Conservation (phyloP, 352 stramenopile species). For the Pythium rhizo-oryzae region DNA sequence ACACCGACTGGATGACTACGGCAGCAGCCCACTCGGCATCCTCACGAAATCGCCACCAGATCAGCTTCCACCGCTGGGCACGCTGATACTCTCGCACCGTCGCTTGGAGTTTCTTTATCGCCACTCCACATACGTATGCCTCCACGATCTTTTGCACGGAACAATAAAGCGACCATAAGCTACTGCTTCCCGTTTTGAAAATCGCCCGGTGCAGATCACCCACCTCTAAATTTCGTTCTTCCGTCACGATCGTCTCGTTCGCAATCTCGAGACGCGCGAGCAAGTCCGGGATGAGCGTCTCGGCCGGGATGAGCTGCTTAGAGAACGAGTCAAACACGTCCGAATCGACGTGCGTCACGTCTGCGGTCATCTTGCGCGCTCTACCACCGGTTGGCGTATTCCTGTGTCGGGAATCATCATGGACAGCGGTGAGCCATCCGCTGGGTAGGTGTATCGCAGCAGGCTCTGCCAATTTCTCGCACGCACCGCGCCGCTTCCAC, state of each 20-base stretch:
- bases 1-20: conserved; percentile 48
- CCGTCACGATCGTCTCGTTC: conserved; percentile 41
- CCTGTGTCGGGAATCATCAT: too few relatives aligned
- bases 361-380: conserved; percentile 13
- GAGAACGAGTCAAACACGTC: conserved; percentile 70
- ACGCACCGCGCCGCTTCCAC: conserved; percentile 44
- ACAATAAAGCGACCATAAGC: neutral
- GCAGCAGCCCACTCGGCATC: conserved; percentile 43
- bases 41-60: conserved; percentile 42
- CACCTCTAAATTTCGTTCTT: conserved; percentile 53
- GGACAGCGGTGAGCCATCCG: too few relatives aligned
- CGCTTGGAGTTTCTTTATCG: conserved; percentile 45
- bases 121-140: conserved; percentile 46
- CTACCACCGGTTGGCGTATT: neutral
- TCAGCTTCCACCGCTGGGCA: conserved; percentile 41
- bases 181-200: neutral
- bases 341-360: conserved; percentile 53
- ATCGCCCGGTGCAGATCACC: too few relatives aligned
- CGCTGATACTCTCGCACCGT: conserved; percentile 41
- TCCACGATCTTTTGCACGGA: conserved; percentile 41
- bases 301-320: conserved; percentile 57
- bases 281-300: conserved; percentile 56
- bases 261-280: conserved; percentile 37
- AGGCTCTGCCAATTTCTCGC: neutral
- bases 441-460: too few relatives aligned